These are phyloP conservation scores for Blastocystis sp. DNA, from an alignment of 352 stramenopile genomes.

Conservation along the genomic window DNA sequence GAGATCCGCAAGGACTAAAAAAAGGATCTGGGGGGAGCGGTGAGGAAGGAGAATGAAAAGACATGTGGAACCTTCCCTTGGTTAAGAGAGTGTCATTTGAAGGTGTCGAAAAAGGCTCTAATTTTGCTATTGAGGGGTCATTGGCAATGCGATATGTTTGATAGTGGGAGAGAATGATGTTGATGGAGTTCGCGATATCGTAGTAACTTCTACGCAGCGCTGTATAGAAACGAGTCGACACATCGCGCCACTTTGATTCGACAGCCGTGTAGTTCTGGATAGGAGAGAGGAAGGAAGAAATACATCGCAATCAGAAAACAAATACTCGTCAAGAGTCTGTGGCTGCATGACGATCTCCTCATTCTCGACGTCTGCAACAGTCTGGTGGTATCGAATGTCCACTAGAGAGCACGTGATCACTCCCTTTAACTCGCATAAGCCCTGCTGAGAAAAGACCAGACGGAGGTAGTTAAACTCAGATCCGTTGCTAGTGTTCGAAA, in stretches of 20 bases:
- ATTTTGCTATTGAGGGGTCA: not conserved
- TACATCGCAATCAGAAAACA: conserved; percentile 21
- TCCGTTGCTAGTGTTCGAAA: not conserved
- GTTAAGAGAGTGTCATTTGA: not conserved
- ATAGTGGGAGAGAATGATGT: not conserved
- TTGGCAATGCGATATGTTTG: not conserved
- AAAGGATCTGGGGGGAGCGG: not conserved
- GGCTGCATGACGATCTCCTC: not conserved
- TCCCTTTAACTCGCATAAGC: not conserved
- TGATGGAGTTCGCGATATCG: not conserved
- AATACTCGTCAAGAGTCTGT: not conserved
- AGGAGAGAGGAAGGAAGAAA: not conserved
- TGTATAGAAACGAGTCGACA: not conserved
- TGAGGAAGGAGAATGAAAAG: not conserved
- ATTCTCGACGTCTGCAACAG: not conserved
- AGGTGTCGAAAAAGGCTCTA: not conserved
- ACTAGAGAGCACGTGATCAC: conserved; percentile 19
- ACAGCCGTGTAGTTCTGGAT: not conserved
- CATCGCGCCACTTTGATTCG: not conserved
- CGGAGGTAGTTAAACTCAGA: conserved; percentile 16
- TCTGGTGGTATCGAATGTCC: not conserved
- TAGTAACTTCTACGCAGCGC: not conserved
- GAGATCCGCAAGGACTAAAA: not conserved
- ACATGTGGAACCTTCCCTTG: not conserved
- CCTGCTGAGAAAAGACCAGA: conserved; percentile 19